Evolutionary conservation across 345 rosid species (phyloP), one percentile per base, ranked within the genome.

Genomic region (Ceriops zippeliana): DNA sequence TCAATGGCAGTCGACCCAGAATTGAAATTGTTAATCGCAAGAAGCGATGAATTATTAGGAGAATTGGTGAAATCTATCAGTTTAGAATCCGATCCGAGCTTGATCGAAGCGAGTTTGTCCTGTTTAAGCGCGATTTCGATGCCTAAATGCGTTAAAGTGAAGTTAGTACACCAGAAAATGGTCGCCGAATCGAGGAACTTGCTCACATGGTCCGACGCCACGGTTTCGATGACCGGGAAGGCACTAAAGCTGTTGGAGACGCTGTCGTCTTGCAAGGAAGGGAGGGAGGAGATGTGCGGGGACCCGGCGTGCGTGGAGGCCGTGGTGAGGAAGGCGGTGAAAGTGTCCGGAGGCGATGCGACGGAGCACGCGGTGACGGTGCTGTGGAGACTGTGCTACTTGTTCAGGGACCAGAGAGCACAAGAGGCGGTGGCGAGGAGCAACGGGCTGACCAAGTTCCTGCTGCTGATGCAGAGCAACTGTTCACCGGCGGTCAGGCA

Each of bases 301-400:
- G 87, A 82, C 63, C 46, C 77, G 0, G 65, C 46, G 56, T 84
- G 96, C 67, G 70, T 86, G 53, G 87, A 85, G 75, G 90, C 89
- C 20, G 84, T 95, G 24, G 84, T 87, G 77, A 80, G 77, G 64
- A 90, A 79, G 80, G 76, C 85, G 71, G 64, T 91, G 82, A 95
- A 95, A 68, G 90, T 89, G 3, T 91, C 99, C 17, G 65, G 67
- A 22, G 71, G 70, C 28, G 7, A 32, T 32, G 86, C 98, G 70
- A 90, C 99, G 78, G 96, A 95, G 76, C 89, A 84, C 35, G 90
- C 96, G 30, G 99, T 91, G 74, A 83, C 85, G 70, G 83, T 90
- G 27, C 76, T 91, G 61, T 95, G 99, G 99, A 78, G 86, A 26
- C 34, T 85, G 65, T 95, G 96, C 24, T 91, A 82, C 31, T 56